Evolutionary conservation across 148 eudicot species (phyloP).

Genomic region (Spergularia bocconei): DNA sequence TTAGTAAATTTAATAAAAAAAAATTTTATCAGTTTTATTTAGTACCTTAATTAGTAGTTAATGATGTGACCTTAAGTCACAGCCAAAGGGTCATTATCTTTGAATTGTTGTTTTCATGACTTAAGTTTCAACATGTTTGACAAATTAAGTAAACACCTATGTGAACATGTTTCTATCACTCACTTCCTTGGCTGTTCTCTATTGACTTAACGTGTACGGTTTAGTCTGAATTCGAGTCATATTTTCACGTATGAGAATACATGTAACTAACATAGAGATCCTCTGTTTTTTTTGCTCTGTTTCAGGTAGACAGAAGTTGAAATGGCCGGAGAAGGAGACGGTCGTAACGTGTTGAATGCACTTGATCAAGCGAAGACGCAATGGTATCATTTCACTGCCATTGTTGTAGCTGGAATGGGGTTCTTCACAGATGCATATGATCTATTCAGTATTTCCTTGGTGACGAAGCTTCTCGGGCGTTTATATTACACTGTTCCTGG

Average conservation of each 20-base stretch:
- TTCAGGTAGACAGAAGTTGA: conserved; percentile 6
- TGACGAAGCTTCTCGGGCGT: conserved; percentile 46
- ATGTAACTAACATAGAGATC: background rate
- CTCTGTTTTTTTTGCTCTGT: conserved; percentile 20
- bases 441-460: conserved; percentile 44
- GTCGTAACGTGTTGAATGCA: conserved; percentile 44
- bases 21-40: background rate
- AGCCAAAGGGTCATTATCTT: conserved; percentile 7
- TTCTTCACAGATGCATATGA: conserved; percentile 56
- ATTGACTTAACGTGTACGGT: background rate
- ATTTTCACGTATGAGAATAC: background rate
- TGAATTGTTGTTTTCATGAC: conserved; percentile 12
- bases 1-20: background rate
- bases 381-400: conserved; percentile 59
- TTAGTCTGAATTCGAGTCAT: background rate
- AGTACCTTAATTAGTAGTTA: background rate
- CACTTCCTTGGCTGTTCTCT: background rate
- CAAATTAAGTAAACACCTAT: background rate
- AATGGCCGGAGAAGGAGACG: conserved; percentile 14
- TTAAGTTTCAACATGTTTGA: conserved; percentile 18
- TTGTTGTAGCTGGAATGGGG: conserved; percentile 50
- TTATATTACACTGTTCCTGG: conserved; percentile 35
- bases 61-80: conserved; percentile 9
- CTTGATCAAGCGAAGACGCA: conserved; percentile 52
- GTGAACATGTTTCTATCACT: background rate